Conservation (phyloP, 345 rosid genomes). For the Litchi chinensis region DNA sequence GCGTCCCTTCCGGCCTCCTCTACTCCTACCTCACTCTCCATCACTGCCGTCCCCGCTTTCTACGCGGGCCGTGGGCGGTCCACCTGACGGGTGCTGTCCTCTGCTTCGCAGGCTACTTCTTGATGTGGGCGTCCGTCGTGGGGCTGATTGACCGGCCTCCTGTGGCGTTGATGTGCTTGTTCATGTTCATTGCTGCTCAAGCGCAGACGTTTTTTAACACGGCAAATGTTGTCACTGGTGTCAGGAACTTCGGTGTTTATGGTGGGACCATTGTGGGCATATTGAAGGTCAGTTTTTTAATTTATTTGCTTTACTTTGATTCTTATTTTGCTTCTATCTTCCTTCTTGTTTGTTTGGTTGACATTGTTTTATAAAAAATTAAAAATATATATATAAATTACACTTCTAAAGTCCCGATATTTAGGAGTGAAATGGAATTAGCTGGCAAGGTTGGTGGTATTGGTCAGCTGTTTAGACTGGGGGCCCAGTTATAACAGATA, state of each 20-base stretch:
- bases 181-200: slow-evolving; percentile 71
- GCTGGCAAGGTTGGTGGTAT: neutral
- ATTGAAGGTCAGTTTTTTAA: slow-evolving; percentile 56
- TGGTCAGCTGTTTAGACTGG: no score
- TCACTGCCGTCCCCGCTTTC: slow-evolving; percentile 8
- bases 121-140: slow-evolving; percentile 81
- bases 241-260: slow-evolving; percentile 64
- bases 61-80: slow-evolving; percentile 77
- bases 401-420: no score
- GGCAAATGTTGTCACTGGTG: slow-evolving; percentile 73
- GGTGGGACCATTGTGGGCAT: slow-evolving; percentile 90
- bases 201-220: slow-evolving; percentile 77
- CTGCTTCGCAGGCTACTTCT: slow-evolving; percentile 71
- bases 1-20: slow-evolving; percentile 75
- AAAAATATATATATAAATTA: no score
- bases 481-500: no score
- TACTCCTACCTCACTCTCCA: slow-evolving; percentile 51
- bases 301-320: neutral
- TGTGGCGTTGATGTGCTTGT: slow-evolving; percentile 71
- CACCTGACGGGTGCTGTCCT: slow-evolving; percentile 64
- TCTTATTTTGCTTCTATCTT: neutral
- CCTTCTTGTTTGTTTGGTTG: neutral
- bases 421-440: neutral
- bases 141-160: slow-evolving; percentile 67
- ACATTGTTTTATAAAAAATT: no score